A percentile compares a stretch with the other conserved stretches of the same genome.
Conservation (phyloP, 2,329 filamentous ascomycete species). For the Fusarium euwallaceae region DNA sequence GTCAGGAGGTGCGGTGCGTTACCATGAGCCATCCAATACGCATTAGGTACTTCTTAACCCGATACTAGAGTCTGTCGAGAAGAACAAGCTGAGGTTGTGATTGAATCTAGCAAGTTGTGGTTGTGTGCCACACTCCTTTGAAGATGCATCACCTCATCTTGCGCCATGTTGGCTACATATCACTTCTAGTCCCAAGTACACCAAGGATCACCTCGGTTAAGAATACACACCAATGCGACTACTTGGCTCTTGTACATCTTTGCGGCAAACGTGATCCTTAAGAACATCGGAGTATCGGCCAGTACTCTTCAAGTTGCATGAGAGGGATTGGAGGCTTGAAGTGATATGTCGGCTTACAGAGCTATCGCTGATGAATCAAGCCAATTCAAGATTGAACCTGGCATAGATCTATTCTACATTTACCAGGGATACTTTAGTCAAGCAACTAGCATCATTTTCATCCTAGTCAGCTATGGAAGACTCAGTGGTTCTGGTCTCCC, state of each 20-base stretch:
- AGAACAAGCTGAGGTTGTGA: background rate
- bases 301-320: background rate
- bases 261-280: background rate
- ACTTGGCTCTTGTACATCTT: background rate
- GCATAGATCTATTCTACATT: background rate
- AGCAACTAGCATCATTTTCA: background rate
- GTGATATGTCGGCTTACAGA: background rate
- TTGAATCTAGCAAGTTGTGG: background rate
- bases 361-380: background rate
- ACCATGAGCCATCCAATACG: background rate
- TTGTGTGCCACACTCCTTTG: background rate
- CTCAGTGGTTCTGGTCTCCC: background rate
- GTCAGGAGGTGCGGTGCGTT: constrained; percentile 5
- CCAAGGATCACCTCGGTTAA: background rate
- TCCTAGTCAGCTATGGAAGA: background rate
- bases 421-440: background rate
- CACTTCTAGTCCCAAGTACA: background rate
- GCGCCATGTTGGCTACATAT: constrained; percentile 11
- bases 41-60: background rate
- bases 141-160: constrained; percentile 31
- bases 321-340: background rate
- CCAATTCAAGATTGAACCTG: background rate
- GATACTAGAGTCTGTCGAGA: background rate
- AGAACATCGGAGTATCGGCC: background rate
- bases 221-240: background rate